Base-by-base conservation (phyloP, 352 stramenopile species). In the Pythium brassicae region DNA sequence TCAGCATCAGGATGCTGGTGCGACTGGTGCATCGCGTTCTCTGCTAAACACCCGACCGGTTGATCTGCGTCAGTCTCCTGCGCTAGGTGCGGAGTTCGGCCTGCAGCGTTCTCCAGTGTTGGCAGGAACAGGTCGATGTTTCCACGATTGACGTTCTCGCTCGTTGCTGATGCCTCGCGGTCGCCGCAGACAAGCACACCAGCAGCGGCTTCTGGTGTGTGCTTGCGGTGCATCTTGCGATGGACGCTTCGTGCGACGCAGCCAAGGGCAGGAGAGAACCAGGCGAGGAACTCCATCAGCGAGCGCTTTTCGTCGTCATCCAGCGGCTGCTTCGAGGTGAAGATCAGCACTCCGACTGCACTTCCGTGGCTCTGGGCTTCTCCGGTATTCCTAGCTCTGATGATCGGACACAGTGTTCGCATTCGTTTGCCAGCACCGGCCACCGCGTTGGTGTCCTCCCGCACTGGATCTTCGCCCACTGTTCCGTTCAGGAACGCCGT, bases 321-420 rank as follows among this genome's bases (percentile, higher is more conserved):
- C 6, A 66, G 52, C 15, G 32, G 9, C 15, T 15, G 19, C 14
- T 49, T 22, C 2, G 35, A 39, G 19, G 20, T 20, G 25, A 66
- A 20, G 32, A 22, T 35, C 19, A 66, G 29, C 1, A 58, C 48
- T 6, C 53, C 59, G 15, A 62, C 59, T 14, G 56, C 48, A 0
- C 7, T 23, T 15, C 44, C 15, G 15, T 25, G 23, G 0, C 29
- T 34, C 23, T 50, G 59, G n/a, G 57, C 25, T 3, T 32, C n/a
- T 19, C 32, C 34, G 11, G 51, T 37, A 7, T 9, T 11, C 8
- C 23, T 39, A 39, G 27, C 37, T 9, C 15, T 20, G n/a, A 63
- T 35, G 17, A 63, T 32, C 19, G 57, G 57, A 20, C 54, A 45
- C n/a, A 59, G 20, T n/a, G 40, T 54, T 3, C 22, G 32, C 22